phyloP scores from a whole-genome alignment of 441 rosid genomes.

The Raphanus hybrid region DNA sequence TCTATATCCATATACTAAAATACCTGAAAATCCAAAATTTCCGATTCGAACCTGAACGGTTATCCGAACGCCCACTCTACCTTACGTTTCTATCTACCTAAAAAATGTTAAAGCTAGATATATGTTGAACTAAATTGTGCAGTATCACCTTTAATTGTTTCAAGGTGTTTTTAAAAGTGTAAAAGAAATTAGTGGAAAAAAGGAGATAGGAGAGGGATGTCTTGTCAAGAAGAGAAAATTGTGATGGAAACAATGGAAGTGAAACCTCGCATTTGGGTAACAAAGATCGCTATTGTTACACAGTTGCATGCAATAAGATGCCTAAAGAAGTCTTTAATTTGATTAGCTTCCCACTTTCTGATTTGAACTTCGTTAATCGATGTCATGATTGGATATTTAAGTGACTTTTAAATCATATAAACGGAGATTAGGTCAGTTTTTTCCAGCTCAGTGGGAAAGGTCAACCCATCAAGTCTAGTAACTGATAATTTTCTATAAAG shows the following conservation, averaged over 20 bases:
- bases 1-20: no score
- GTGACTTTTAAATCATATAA: conserved; percentile 17
- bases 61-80: no score
- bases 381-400: conserved; percentile 32
- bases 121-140: conserved; percentile 2
- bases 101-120: conserved; percentile 3
- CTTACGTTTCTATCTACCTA: background rate
- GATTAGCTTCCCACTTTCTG: conserved; percentile 28
- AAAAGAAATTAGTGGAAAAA: background rate
- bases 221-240: conserved; percentile 22
- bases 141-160: conserved; percentile 7
- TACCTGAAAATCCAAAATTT: no score
- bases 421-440: conserved; percentile 14
- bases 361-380: conserved; percentile 26
- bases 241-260: conserved; percentile 30
- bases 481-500: conserved; percentile 27
- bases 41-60: no score
- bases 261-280: conserved; percentile 32
- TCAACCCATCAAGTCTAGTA: conserved; percentile 30
- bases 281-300: conserved; percentile 30
- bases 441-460: conserved; percentile 43
- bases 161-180: background rate
- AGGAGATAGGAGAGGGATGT: conserved; percentile 29
- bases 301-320: conserved; percentile 43
- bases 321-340: conserved; percentile 26